Evolutionary conservation across 1,284 basidiomycete species (phyloP).

Genomic region (Tylopilus sp.): DNA sequence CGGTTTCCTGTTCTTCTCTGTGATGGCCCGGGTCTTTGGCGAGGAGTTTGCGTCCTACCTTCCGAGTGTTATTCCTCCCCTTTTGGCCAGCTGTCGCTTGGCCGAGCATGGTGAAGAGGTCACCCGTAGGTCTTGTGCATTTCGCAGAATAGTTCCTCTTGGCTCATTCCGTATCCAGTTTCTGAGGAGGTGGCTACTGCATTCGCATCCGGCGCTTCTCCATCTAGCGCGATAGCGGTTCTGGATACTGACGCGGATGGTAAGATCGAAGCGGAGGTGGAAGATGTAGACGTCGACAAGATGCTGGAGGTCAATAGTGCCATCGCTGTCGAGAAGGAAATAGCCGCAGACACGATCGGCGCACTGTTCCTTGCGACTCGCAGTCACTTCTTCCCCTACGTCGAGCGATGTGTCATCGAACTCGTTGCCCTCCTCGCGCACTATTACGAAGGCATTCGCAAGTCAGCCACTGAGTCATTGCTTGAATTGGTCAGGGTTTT

Average conservation of each 20-base stretch:
- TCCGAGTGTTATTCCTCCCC: conserved; percentile 79
- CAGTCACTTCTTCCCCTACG: conserved; percentile 84
- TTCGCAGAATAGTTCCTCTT: not conserved
- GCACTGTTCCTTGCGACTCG: conserved; percentile 84
- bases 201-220: conserved; percentile 70
- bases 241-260: conserved; percentile 52
- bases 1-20: conserved; percentile 97
- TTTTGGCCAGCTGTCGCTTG: conserved; percentile 84
- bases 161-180: conserved; percentile 32
- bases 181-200: conserved; percentile 49
- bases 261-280: conserved; percentile 67
- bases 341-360: conserved; percentile 94
- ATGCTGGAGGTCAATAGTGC: conserved; percentile 91
- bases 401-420: conserved; percentile 76
- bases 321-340: conserved; percentile 98
- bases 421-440: conserved; percentile 81
- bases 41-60: conserved; percentile 92
- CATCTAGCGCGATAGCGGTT: conserved; percentile 62
- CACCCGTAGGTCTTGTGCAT: conserved; percentile 35
- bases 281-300: conserved; percentile 82
- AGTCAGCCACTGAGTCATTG: conserved; percentile 86
- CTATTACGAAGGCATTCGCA: conserved; percentile 98
- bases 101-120: conserved; percentile 70
- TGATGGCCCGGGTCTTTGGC: conserved; percentile 94
- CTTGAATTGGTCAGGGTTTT: conserved; percentile 90